Evolutionary conservation across 2,329 filamentous ascomycete species (phyloP).

Genomic region (Neonectria magnoliae): DNA sequence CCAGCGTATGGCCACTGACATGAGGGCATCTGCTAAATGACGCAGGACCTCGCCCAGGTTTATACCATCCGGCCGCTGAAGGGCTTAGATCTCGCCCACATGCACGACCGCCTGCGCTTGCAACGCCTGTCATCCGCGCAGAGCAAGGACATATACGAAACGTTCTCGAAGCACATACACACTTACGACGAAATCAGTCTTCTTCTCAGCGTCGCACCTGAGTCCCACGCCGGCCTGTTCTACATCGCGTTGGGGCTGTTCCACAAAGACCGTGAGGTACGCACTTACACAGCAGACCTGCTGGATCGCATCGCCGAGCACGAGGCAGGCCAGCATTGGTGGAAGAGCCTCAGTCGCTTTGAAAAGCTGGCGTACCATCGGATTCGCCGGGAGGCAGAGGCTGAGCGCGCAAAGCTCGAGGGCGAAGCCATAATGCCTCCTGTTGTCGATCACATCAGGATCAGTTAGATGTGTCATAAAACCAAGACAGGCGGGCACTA

Average conservation of each 20-base stretch:
- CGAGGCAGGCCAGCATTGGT: slow-evolving; percentile 93
- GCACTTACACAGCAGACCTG: slow-evolving; percentile 79
- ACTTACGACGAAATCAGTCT: slow-evolving; percentile 88
- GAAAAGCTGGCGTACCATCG: slow-evolving; percentile 87
- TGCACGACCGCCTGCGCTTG: slow-evolving; percentile 89
- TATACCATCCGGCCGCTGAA: slow-evolving; percentile 76
- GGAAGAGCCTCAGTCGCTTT: slow-evolving; percentile 85
- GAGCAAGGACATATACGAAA: slow-evolving; percentile 85
- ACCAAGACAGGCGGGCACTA: background rate
- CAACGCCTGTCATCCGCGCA: slow-evolving; percentile 81
- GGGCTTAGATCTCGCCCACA: slow-evolving; percentile 87
- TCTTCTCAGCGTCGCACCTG: slow-evolving; percentile 82
- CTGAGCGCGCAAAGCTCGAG: slow-evolving; percentile 59
- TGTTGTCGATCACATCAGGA: slow-evolving; percentile 56
- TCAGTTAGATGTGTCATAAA: slow-evolving; percentile 53
- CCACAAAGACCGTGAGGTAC: slow-evolving; percentile 84
- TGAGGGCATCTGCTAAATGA: slow-evolving; percentile 24
- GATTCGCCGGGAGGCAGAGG: slow-evolving; percentile 73
- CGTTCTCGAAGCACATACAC: slow-evolving; percentile 78
- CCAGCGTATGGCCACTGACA: background rate
- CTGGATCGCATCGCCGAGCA: slow-evolving; percentile 86
- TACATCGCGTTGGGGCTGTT: slow-evolving; percentile 92
- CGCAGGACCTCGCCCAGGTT: slow-evolving; percentile 71
- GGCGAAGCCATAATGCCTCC: slow-evolving; percentile 52
- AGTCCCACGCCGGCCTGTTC: slow-evolving; percentile 88